Evolutionary conservation across 352 stramenopile species (phyloP).

Genomic region (Phytopythium helicoides): DNA sequence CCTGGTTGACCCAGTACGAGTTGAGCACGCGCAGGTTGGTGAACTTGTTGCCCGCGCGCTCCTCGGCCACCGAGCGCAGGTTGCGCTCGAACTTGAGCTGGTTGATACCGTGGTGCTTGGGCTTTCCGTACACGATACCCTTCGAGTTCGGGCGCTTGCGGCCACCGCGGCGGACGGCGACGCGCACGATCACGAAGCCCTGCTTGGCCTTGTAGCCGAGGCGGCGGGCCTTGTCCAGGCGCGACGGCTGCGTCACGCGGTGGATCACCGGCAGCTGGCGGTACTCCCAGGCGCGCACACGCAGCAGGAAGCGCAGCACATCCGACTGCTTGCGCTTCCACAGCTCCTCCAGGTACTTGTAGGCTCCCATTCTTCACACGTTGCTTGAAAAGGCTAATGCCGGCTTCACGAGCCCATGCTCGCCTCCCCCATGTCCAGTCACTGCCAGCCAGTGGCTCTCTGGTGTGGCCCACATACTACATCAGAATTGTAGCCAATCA

Average conservation of each 20-base stretch:
- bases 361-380: conserved; percentile 95
- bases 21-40: conserved; percentile 99
- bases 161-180: conserved; percentile 97
- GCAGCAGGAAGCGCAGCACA: conserved; percentile 99
- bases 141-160: conserved; percentile 99
- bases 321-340: conserved; percentile 99
- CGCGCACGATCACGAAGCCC: conserved; percentile 97
- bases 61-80: conserved; percentile 97
- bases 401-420: not conserved
- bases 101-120: conserved; percentile 99
- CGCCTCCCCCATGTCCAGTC: conserved; percentile 6
- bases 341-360: conserved; percentile 99
- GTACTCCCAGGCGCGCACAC: conserved; percentile 98
- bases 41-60: conserved; percentile 97
- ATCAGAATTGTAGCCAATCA: too few relatives aligned
- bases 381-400: conserved; percentile 47
- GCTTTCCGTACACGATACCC: conserved; percentile 99
- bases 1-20: conserved; percentile 99
- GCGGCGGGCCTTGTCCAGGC: conserved; percentile 99
- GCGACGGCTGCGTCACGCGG: conserved; percentile 92
- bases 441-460: conserved; percentile 4
- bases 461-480: too few relatives aligned
- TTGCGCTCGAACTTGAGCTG: conserved; percentile 99
- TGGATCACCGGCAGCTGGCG: conserved; percentile 98
- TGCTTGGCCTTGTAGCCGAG: conserved; percentile 99